A percentile compares a stretch with the other conserved stretches of the same genome.
These are phyloP conservation scores for Begonia peltatifolia DNA, from an alignment of 306 rosid genomes.

Conservation along the genomic window DNA sequence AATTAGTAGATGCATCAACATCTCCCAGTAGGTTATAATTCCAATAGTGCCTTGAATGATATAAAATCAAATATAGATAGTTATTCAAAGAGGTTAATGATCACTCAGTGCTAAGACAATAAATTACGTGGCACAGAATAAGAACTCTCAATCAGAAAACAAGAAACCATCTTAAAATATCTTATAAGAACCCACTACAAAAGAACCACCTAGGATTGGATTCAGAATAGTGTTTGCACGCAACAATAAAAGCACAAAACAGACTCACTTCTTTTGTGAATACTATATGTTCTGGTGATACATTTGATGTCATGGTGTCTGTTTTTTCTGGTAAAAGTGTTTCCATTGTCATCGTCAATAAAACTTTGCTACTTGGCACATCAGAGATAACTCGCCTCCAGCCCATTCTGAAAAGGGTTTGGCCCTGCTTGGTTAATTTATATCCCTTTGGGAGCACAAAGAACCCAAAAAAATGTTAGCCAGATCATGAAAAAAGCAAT, in stretches of 20 bases:
- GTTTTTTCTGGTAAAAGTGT: slow-evolving; percentile 20
- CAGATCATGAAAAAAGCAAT: too few relatives aligned
- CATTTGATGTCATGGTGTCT: slow-evolving; percentile 15
- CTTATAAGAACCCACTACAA: too few relatives aligned
- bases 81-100: too few relatives aligned
- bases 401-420: slow-evolving; percentile 33
- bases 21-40: too few relatives aligned
- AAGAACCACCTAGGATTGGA: too few relatives aligned
- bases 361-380: slow-evolving; percentile 38
- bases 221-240: background rate
- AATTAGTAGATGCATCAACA: too few relatives aligned
- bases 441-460: slow-evolving; percentile 48
- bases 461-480: slow-evolving; percentile 13
- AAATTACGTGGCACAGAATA: too few relatives aligned
- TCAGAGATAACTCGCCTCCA: slow-evolving; percentile 53
- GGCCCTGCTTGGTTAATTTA: slow-evolving; percentile 79
- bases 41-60: too few relatives aligned
- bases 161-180: too few relatives aligned
- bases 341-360: slow-evolving; percentile 60
- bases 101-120: too few relatives aligned
- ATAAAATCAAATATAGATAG: too few relatives aligned
- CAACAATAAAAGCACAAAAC: slow-evolving; percentile 3
- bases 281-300: slow-evolving; percentile 26
- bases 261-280: slow-evolving; percentile 53
- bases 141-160: too few relatives aligned